Evolutionary conservation across 768 basidiomycete genomes (phyloP).

Genomic region (Termitomyces bulborhizus): DNA sequence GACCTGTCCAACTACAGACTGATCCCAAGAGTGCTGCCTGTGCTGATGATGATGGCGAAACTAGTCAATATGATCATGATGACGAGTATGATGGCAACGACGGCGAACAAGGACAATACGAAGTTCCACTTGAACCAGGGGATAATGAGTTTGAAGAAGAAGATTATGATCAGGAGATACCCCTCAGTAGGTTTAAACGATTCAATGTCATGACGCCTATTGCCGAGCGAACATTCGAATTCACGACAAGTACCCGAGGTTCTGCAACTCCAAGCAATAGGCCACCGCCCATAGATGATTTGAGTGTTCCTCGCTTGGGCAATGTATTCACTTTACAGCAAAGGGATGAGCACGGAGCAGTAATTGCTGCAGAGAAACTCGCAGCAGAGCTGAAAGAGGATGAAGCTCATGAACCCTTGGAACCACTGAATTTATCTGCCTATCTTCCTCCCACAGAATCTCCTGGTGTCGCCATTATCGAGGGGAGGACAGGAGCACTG

Average conservation of each 20-base stretch:
- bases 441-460: slow-evolving; percentile 18
- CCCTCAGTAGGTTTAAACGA: slow-evolving; percentile 69
- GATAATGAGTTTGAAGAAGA: slow-evolving; percentile 32
- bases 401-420: slow-evolving; percentile 18
- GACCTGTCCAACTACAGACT: slow-evolving; percentile 13
- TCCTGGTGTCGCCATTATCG: slow-evolving; percentile 28
- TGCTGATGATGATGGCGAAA: slow-evolving; percentile 26
- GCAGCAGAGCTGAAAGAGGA: slow-evolving; percentile 40
- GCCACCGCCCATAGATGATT: slow-evolving; percentile 11
- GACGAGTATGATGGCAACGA: slow-evolving; percentile 22
- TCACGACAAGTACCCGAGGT: slow-evolving; percentile 51
- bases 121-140: slow-evolving; percentile 19
- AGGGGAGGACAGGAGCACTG: slow-evolving; percentile 58
- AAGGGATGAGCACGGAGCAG: slow-evolving; percentile 39
- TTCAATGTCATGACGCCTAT: slow-evolving; percentile 98
- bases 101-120: slow-evolving; percentile 26
- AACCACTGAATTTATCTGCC: slow-evolving; percentile 23
- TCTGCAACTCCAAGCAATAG: slow-evolving; percentile 34
- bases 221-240: slow-evolving; percentile 91
- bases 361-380: slow-evolving; percentile 45
- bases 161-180: slow-evolving; percentile 38
- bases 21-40: slow-evolving; percentile 20
- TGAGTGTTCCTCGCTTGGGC: slow-evolving; percentile 15
- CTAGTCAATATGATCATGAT: slow-evolving; percentile 23
- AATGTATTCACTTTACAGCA: slow-evolving; percentile 24